phyloP scores from a whole-genome alignment of 116 monocot species.

The Dioscorea cayenensis region DNA sequence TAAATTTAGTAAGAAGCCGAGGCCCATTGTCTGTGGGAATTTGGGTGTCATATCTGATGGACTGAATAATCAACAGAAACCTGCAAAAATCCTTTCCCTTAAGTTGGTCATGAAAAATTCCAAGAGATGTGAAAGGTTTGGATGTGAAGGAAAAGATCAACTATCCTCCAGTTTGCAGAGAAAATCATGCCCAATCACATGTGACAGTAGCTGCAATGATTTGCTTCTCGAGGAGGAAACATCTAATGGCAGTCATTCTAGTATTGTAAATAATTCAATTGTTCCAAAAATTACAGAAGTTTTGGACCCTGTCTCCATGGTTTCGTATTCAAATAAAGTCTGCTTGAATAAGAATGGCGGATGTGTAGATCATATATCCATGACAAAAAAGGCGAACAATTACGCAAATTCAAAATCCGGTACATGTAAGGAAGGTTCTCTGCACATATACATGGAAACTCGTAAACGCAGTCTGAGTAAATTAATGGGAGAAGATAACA shows the following conservation, averaged over 20 bases:
- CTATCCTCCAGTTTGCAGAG: background rate
- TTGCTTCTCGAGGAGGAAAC: constrained; percentile 6
- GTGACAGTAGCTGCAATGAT: constrained; percentile 4
- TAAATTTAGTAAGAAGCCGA: constrained; percentile 18
- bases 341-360: constrained; percentile 16
- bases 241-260: constrained; percentile 1
- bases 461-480: constrained; percentile 33
- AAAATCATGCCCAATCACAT: constrained; percentile 11
- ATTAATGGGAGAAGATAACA: constrained; percentile 19
- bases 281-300: background rate
- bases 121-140: constrained; percentile 26
- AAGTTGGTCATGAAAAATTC: constrained; percentile 56
- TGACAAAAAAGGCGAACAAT: background rate
- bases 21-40: constrained; percentile 70
- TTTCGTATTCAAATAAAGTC: constrained; percentile 6
- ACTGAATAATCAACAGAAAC: constrained; percentile 33
- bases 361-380: constrained; percentile 1
- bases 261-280: background rate
- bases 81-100: constrained; percentile 67
- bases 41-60: constrained; percentile 65
- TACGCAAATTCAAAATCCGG: constrained; percentile 10
- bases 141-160: constrained; percentile 9
- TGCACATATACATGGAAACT: constrained; percentile 21
- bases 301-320: background rate
- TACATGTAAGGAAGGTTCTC: constrained; percentile 6